These are phyloP conservation scores for Clathrospora elynae DNA, from an alignment of 2,329 filamentous ascomycete species.

Conservation along the genomic window DNA sequence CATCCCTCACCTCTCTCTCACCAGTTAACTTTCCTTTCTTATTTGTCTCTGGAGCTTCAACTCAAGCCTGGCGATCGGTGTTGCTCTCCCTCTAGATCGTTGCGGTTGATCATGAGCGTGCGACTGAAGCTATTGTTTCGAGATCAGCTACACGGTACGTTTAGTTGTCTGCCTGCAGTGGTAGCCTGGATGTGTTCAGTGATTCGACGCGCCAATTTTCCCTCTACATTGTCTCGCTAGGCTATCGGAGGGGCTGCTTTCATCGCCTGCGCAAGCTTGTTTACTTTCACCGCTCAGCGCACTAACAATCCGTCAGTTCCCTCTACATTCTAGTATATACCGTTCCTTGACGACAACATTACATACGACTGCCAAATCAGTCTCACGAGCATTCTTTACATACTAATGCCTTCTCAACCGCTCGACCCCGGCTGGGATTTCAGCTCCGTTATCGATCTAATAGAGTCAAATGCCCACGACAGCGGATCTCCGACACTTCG, in stretches of 20 bases:
- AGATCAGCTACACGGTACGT: slow-evolving; percentile 37
- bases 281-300: slow-evolving; percentile 6
- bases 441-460: slow-evolving; percentile 52
- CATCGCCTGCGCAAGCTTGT: background rate
- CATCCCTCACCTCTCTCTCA: slow-evolving; percentile 8
- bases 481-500: slow-evolving; percentile 28
- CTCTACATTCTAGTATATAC: slow-evolving; percentile 20
- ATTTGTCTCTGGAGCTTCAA: slow-evolving; percentile 10
- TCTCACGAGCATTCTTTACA: background rate
- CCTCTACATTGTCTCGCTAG: background rate
- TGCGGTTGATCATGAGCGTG: slow-evolving; percentile 39
- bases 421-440: slow-evolving; percentile 54
- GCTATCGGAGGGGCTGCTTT: background rate
- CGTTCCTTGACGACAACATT: slow-evolving; percentile 7
- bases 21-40: slow-evolving; percentile 8
- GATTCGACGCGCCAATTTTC: background rate
- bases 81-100: slow-evolving; percentile 10
- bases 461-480: slow-evolving; percentile 37
- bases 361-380: background rate
- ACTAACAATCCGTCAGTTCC: slow-evolving; percentile 23
- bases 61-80: slow-evolving; percentile 19
- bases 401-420: slow-evolving; percentile 43
- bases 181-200: slow-evolving; percentile 1
- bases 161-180: slow-evolving; percentile 11
- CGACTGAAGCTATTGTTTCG: slow-evolving; percentile 37